Percentiles rank a stretch among this genome's conserved stretches.
Conservation (phyloP, 306 rosid genomes). For the Cicer yamashitae region DNA sequence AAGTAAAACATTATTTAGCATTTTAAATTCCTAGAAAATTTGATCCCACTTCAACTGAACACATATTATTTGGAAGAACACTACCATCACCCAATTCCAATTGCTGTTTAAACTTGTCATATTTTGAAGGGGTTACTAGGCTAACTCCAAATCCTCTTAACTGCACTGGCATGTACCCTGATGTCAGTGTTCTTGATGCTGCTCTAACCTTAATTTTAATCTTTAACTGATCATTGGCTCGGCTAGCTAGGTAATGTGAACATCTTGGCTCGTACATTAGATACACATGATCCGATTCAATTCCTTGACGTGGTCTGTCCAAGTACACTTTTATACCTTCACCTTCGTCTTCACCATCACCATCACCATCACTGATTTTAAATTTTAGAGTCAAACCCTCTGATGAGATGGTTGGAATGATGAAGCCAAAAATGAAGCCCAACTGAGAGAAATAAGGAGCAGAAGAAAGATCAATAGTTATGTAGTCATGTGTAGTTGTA, state of each 20-base stretch:
- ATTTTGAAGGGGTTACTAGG: constrained; percentile 8
- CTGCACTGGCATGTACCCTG: neutral
- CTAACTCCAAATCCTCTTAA: constrained; percentile 37
- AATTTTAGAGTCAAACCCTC: constrained; percentile 7
- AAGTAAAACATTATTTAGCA: neutral
- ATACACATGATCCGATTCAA: constrained; percentile 38
- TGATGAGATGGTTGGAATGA: neutral
- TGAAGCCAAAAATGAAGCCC: constrained; percentile 37
- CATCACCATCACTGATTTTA: neutral
- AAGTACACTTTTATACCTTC: neutral
- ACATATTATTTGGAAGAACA: neutral
- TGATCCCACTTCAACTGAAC: neutral
- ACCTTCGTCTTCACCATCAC: neutral
- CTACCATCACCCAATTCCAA: neutral
- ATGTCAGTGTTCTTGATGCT: constrained; percentile 9
- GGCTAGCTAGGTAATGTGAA: neutral
- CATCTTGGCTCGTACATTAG: constrained; percentile 19
- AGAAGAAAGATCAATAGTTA: constrained; percentile 37
- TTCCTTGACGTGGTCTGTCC: neutral
- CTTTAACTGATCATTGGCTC: constrained; percentile 21
- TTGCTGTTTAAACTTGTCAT: neutral
- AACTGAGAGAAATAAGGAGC: neutral
- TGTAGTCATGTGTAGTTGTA: neutral
- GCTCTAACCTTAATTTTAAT: constrained; percentile 28
- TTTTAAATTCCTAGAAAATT: neutral